phyloP scores from a whole-genome alignment of 306 rosid genomes.

The Erythrophleum fordii region DNA sequence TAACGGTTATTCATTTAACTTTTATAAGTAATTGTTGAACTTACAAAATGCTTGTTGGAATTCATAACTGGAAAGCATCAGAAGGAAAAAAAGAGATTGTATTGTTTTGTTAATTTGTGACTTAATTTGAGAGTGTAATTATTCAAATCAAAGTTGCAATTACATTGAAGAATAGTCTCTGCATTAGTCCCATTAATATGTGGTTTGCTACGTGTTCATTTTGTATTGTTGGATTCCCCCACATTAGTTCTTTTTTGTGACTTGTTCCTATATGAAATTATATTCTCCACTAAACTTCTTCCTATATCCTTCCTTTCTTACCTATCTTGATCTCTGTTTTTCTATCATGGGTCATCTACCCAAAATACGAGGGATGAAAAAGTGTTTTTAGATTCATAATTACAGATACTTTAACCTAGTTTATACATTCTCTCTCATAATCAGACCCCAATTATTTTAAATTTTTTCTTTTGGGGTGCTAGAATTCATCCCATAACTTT shows the following conservation, averaged over 20 bases:
- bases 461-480: neutral
- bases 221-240: neutral
- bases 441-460: neutral
- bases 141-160: neutral
- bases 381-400: no score
- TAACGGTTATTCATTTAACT: neutral
- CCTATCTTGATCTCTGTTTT: conserved; percentile 29
- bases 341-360: neutral
- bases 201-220: neutral
- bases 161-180: neutral
- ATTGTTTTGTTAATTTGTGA: neutral
- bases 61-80: neutral
- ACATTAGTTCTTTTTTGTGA: neutral
- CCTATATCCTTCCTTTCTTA: neutral
- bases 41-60: neutral
- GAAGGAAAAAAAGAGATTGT: neutral
- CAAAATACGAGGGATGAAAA: neutral
- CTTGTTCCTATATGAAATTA: neutral
- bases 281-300: neutral
- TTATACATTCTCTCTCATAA: neutral
- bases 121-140: neutral
- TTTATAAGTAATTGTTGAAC: neutral
- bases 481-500: neutral
- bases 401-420: neutral
- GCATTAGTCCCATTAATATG: neutral